Base-by-base conservation (phyloP, 2,329 filamentous ascomycete genomes). In the Rhytidhysteron rufulum region DNA sequence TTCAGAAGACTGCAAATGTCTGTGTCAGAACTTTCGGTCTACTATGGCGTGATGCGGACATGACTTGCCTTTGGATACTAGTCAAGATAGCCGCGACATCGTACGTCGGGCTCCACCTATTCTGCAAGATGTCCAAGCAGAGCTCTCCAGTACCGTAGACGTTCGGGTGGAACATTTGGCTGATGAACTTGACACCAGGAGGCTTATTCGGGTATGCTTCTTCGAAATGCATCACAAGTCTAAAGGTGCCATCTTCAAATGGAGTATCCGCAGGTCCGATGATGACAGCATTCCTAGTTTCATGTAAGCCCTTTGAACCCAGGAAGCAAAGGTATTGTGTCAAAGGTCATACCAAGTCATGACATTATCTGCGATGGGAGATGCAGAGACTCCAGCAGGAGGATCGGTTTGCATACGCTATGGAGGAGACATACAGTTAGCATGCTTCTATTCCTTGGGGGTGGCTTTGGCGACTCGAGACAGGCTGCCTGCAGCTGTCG, bases 351-450 rank as follows among this genome's bases (percentile, higher is more conserved):
- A 94, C 88, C 88, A 95, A 36, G 88, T 95, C 89, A 95, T 95
- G 58, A 95, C 89, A 73, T 95, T 95, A 62, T 95, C 89, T 46
- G 91, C 88, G 34, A 97, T 86, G 5, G 93, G 93, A 39, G 90
- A 97, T 13, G 93, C 93, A 50, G 91, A 97, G 39, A 98, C 91
- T 43, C 93, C 93, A 37, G 91, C 91, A 8, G 93, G 93, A 66
- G 93, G 93, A 63, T 98, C 93, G 33, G 91, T 97, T 73, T 98
- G 93, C 91, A 98, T 98, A 69, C 93, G 89, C 90, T 95, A 63
- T 40, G 41, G 42, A 45, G 13, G 27, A 17, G 8, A 25, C 29
- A 24, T n/a, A n/a, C n/a, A 34, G 39, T 45, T 33, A 41, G 40
- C 25, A 29, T 16, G 13, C 22, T 20, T n/a, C n/a, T n/a, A 9